phyloP scores from a whole-genome alignment of 1,284 basidiomycete genomes.

The Sutorius eximius region DNA sequence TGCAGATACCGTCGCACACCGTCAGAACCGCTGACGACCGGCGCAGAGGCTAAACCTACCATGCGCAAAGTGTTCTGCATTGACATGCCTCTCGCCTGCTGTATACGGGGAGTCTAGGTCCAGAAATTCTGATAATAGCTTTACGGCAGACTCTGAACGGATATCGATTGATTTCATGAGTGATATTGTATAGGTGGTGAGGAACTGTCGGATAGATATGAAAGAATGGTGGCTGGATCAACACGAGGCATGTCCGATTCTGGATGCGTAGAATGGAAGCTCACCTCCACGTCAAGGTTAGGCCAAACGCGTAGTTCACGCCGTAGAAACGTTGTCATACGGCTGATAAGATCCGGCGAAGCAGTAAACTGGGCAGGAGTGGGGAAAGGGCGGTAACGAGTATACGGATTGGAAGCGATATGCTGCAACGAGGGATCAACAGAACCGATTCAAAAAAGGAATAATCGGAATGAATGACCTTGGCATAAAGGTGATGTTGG shows the following conservation, averaged over 20 bases:
- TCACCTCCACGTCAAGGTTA: constrained; percentile 78
- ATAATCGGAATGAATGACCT: constrained; percentile 45
- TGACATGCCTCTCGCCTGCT: constrained; percentile 55
- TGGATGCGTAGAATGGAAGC: constrained; percentile 20
- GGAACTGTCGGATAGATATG: constrained; percentile 46
- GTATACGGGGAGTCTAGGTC: constrained; percentile 66
- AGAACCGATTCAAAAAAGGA: not conserved
- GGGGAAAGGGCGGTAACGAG: constrained; percentile 79
- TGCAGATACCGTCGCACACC: constrained; percentile 29
- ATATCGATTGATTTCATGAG: constrained; percentile 88
- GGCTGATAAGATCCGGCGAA: constrained; percentile 68
- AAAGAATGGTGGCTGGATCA: constrained; percentile 6
- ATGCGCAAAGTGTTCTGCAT: constrained; percentile 89
- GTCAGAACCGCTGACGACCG: not conserved
- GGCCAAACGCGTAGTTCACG: constrained; percentile 84
- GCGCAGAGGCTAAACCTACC: constrained; percentile 46
- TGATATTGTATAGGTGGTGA: constrained; percentile 78
- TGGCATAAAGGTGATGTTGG: constrained; percentile 72
- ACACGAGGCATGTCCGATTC: constrained; percentile 8
- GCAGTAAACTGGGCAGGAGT: constrained; percentile 76
- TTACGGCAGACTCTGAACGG: constrained; percentile 80
- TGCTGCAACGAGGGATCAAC: constrained; percentile 51
- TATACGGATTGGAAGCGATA: constrained; percentile 80
- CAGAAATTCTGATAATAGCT: constrained; percentile 79
- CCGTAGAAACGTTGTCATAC: constrained; percentile 77